phyloP scores from a whole-genome alignment of 306 rosid genomes.

The Herpetospermum pedunculosum region DNA sequence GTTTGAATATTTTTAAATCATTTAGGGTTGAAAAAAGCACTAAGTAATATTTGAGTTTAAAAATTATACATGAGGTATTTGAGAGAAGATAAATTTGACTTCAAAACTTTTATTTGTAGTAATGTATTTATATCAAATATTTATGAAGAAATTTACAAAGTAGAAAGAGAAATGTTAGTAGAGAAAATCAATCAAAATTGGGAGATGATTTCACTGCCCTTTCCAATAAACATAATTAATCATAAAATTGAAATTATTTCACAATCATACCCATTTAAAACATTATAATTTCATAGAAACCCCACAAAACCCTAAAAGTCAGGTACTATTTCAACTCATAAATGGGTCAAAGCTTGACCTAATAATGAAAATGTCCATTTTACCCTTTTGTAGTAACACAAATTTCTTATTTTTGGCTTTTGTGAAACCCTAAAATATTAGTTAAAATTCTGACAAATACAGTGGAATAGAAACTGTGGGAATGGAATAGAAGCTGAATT shows the following conservation, averaged over 20 bases:
- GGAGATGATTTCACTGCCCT: not conserved
- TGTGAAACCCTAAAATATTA: not conserved
- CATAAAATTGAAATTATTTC: not conserved
- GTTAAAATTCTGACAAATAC: slow-evolving; percentile 44
- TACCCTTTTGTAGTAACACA: not conserved
- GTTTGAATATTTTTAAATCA: too few species aligned
- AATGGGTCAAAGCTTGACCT: slow-evolving; percentile 5
- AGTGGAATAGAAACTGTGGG: slow-evolving; percentile 99
- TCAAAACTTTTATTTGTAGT: too few species aligned
- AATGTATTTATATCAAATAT: too few species aligned
- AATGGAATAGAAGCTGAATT: slow-evolving; percentile 99
- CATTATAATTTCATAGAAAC: not conserved
- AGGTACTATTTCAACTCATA: not conserved
- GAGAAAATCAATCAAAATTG: not conserved
- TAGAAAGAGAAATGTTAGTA: not conserved
- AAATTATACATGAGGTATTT: too few species aligned
- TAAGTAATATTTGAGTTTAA: too few species aligned
- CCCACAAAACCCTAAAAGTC: not conserved
- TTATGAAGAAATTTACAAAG: too few species aligned
- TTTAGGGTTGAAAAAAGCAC: too few species aligned
- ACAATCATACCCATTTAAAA: not conserved
- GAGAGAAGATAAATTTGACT: too few species aligned
- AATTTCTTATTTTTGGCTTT: not conserved
- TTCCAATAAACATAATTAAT: not conserved
- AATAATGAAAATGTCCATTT: not conserved